Conservation (phyloP, 1,139 yeast genomes). For the Pichiaceae sp. region DNA sequence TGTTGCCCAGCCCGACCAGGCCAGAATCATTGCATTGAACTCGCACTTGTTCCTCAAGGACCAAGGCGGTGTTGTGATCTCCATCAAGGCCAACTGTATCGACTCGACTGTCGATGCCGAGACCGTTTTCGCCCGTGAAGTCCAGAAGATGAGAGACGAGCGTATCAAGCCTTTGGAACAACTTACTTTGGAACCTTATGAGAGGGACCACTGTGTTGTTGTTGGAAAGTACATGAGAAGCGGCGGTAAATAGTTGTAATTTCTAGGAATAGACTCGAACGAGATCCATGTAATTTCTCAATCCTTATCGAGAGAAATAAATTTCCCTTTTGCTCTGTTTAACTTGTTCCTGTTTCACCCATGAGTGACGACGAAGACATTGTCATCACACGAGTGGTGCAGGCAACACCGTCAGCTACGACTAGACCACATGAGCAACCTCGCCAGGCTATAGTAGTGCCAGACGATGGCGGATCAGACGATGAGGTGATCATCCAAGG, state of each 20-base stretch:
- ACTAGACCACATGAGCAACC: too few species aligned
- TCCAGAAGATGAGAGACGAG: slow-evolving; percentile 97
- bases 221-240: slow-evolving; percentile 95
- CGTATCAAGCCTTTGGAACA: slow-evolving; percentile 97
- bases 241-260: slow-evolving; percentile 38
- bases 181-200: slow-evolving; percentile 97
- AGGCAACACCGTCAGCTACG: too few species aligned
- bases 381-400: too few species aligned
- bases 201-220: slow-evolving; percentile 99
- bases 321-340: not conserved
- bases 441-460: too few species aligned
- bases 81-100: slow-evolving; percentile 99
- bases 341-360: too few species aligned
- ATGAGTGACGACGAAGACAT: too few species aligned
- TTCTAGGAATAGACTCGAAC: not conserved
- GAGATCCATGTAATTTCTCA: not conserved
- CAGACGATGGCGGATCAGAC: too few species aligned
- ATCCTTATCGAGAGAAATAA: not conserved
- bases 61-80: slow-evolving; percentile 96
- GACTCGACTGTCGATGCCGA: slow-evolving; percentile 99
- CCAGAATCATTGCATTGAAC: slow-evolving; percentile 97
- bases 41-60: slow-evolving; percentile 97
- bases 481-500: slow-evolving; percentile 17
- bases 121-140: slow-evolving; percentile 98
- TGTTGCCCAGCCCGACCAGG: slow-evolving; percentile 99